These are phyloP conservation scores for Halophytophthora polymorphica DNA, from an alignment of 352 stramenopile genomes.

Conservation along the genomic window DNA sequence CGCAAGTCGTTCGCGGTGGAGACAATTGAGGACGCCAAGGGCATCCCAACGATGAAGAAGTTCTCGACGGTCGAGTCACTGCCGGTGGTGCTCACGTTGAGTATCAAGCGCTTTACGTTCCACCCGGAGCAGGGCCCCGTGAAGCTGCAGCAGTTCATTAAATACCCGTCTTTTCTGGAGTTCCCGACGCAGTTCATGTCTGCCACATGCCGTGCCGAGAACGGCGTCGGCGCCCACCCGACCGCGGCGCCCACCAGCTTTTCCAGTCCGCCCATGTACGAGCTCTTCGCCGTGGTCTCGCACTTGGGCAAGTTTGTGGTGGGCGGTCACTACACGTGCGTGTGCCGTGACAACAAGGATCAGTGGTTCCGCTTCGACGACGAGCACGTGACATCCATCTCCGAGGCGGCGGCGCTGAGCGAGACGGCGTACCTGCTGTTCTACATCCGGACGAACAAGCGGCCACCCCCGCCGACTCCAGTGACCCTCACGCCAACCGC, in stretches of 20 bases:
- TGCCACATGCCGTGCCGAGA: conserved; percentile 53
- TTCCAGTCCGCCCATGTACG: conserved; percentile 54
- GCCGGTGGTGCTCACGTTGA: conserved; percentile 74
- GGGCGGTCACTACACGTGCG: conserved; percentile 78
- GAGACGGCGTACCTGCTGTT: conserved; percentile 82
- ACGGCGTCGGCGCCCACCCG: conserved; percentile 19
- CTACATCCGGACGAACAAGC: conserved; percentile 67
- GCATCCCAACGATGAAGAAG: conserved; percentile 59
- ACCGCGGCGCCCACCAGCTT: conserved; percentile 22
- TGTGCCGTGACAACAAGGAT: conserved; percentile 86
- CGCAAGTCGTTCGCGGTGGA: conserved; percentile 70
- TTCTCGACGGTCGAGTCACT: conserved; percentile 71
- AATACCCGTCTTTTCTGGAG: conserved; percentile 69
- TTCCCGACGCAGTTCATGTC: conserved; percentile 74
- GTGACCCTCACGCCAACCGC: conserved; percentile 13
- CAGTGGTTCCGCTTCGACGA: conserved; percentile 86
- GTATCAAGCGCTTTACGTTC: conserved; percentile 86
- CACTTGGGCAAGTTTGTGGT: conserved; percentile 80
- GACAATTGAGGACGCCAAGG: conserved; percentile 58
- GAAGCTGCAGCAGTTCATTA: conserved; percentile 83
- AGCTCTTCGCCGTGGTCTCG: conserved; percentile 82
- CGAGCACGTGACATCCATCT: conserved; percentile 76
- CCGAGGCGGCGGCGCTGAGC: conserved; percentile 58
- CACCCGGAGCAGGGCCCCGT: conserved; percentile 72
- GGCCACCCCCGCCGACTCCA: conserved; percentile 11